phyloP scores from a whole-genome alignment of 108 stramenopile species.

The Cyclotella cryptica region DNA sequence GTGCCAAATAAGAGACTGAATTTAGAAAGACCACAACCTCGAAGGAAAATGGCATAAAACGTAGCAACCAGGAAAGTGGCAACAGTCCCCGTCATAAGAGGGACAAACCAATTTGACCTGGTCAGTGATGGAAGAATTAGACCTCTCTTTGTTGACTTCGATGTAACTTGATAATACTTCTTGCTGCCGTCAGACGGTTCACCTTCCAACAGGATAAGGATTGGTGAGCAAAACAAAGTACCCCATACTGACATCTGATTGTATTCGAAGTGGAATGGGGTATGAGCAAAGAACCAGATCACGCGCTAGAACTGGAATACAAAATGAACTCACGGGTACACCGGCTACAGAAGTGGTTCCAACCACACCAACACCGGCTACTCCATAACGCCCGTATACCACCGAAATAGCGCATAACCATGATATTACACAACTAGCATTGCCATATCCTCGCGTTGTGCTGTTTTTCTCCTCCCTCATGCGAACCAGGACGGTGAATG shows the following conservation, averaged over 20 bases:
- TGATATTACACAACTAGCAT: conserved; percentile 63
- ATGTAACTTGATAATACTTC: conserved; percentile 44
- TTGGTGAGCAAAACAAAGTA: conserved; percentile 62
- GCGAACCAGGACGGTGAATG: conserved; percentile 59
- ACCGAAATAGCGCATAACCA: conserved; percentile 62
- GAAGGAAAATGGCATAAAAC: conserved; percentile 68
- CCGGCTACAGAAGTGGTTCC: conserved; percentile 64
- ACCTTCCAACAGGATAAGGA: conserved; percentile 75
- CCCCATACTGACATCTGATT: conserved; percentile 63
- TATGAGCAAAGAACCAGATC: background rate
- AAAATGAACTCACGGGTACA: conserved; percentile 51
- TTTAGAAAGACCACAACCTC: conserved; percentile 59
- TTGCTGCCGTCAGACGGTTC: conserved; percentile 56
- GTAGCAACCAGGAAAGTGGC: conserved; percentile 59
- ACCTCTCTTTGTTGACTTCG: conserved; percentile 45
- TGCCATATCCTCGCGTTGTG: conserved; percentile 66
- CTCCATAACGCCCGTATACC: conserved; percentile 73
- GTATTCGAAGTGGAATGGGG: background rate
- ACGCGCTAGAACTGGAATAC: background rate
- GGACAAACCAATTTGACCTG: conserved; percentile 67
- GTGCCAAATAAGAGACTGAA: conserved; percentile 54
- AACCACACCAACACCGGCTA: conserved; percentile 73
- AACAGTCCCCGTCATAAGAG: conserved; percentile 55
- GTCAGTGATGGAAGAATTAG: conserved; percentile 55
- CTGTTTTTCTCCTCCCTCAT: conserved; percentile 56